Percentiles rank a stretch among this genome's conserved stretches.
Conservation (phyloP, 805 yeast species). For the Cephaloascus albidus region DNA sequence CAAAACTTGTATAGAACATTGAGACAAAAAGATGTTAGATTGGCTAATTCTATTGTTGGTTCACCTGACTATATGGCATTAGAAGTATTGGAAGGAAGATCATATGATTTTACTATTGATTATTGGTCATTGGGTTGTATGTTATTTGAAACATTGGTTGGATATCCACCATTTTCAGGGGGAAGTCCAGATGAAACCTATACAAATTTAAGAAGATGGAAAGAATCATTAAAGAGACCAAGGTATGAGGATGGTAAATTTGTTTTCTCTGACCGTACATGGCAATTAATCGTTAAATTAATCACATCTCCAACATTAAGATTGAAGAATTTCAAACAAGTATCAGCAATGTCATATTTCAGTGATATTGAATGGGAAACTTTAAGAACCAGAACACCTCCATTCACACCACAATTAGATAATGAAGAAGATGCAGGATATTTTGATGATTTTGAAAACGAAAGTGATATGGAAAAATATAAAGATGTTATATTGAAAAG, state of each 20-base stretch:
- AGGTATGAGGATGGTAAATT: slow-evolving; percentile 83
- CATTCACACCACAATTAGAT: slow-evolving; percentile 94
- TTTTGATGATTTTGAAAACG: slow-evolving; percentile 95
- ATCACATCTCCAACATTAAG: slow-evolving; percentile 76
- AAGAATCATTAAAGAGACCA: slow-evolving; percentile 79
- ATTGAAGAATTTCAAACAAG: slow-evolving; percentile 70
- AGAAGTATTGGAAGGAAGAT: slow-evolving; percentile 90
- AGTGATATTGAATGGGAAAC: slow-evolving; percentile 72
- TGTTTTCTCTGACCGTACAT: slow-evolving; percentile 92
- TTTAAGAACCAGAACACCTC: slow-evolving; percentile 70
- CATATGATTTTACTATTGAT: slow-evolving; percentile 93
- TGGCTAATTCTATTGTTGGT: slow-evolving; percentile 94
- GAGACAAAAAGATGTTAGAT: slow-evolving; percentile 69
- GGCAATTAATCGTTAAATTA: slow-evolving; percentile 76
- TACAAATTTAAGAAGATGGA: slow-evolving; percentile 89
- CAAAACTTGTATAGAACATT: slow-evolving; percentile 76
- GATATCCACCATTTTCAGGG: slow-evolving; percentile 97
- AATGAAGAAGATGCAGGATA: slow-evolving; percentile 98
- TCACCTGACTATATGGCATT: slow-evolving; percentile 99
- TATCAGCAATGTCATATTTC: slow-evolving; percentile 73
- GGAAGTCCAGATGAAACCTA: slow-evolving; percentile 91
- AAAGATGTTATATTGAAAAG: slow-evolving; percentile 94
- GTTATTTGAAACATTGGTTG: slow-evolving; percentile 91
- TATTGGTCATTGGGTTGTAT: slow-evolving; percentile 99
- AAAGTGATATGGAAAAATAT: slow-evolving; percentile 94